phyloP scores from a whole-genome alignment of 2,329 filamentous ascomycete species.

The Beauveria scarabaeidicola region DNA sequence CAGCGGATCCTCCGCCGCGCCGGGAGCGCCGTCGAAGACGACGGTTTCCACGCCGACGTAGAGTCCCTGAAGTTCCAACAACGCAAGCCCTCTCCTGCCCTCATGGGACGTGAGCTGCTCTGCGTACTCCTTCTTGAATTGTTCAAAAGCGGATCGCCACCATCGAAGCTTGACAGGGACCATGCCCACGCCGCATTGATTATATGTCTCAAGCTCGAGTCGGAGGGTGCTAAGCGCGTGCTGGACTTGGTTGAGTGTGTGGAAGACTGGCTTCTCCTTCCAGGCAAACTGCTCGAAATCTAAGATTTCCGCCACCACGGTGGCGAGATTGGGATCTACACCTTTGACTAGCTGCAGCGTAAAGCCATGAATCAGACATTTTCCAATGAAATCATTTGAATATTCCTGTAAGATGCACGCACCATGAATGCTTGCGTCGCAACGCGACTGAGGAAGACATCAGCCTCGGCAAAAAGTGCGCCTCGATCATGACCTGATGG shows the following conservation, averaged over 20 bases:
- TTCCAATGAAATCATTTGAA: neutral
- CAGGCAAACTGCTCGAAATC: neutral
- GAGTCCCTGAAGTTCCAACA: conserved; percentile 2
- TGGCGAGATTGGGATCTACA: neutral
- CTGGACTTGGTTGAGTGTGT: conserved; percentile 3
- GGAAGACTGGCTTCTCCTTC: conserved; percentile 1
- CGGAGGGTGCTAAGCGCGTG: conserved; percentile 2
- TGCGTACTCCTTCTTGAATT: neutral
- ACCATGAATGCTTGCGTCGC: conserved; percentile 6
- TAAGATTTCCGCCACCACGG: neutral
- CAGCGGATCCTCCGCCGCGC: neutral
- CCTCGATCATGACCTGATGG: neutral
- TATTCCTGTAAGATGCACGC: neutral
- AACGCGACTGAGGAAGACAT: conserved; percentile 2
- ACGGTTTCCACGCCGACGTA: conserved; percentile 1
- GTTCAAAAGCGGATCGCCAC: conserved; percentile 3
- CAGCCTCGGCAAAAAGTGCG: neutral
- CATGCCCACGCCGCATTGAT: neutral
- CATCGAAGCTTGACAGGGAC: conserved; percentile 1
- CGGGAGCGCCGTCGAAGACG: neutral
- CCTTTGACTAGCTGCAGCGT: neutral
- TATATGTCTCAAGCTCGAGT: conserved; percentile 8
- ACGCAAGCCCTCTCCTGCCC: neutral
- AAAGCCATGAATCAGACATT: neutral
- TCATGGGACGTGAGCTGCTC: neutral